Conservation (phyloP, 805 yeast species). For the Metschnikowia vanudenii region DNA sequence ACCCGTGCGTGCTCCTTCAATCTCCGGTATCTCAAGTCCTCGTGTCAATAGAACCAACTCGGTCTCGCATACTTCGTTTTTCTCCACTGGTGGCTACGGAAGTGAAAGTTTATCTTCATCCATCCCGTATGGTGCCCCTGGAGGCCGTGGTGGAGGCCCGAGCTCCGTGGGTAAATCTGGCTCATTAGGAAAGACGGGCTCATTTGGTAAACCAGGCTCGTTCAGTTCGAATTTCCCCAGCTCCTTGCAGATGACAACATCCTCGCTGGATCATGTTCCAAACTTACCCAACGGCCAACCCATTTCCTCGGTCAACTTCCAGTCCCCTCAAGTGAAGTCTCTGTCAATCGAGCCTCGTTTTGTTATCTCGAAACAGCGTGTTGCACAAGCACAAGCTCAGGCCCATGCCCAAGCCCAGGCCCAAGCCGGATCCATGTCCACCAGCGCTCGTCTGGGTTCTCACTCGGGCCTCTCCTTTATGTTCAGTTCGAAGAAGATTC, state of each 20-base stretch:
- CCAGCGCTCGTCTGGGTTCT: slow-evolving; percentile 38
- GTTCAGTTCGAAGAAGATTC: slow-evolving; percentile 43
- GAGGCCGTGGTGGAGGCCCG: slow-evolving; percentile 40
- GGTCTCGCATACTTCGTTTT: slow-evolving; percentile 39
- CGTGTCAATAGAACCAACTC: slow-evolving; percentile 43
- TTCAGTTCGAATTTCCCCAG: slow-evolving; percentile 11
- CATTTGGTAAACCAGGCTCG: slow-evolving; percentile 11
- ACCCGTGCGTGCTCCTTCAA: slow-evolving; percentile 4
- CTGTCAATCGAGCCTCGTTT: slow-evolving; percentile 80
- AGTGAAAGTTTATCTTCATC: slow-evolving; percentile 51
- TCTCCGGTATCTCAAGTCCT: slow-evolving; percentile 27
- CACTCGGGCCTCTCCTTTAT: slow-evolving; percentile 51
- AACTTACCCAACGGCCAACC: slow-evolving; percentile 56
- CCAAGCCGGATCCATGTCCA: slow-evolving; percentile 32
- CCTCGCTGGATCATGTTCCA: slow-evolving; percentile 40
- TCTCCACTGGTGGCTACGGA: slow-evolving; percentile 32
- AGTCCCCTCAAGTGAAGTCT: slow-evolving; percentile 62
- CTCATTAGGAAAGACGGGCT: slow-evolving; percentile 10
- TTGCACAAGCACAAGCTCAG: slow-evolving; percentile 43
- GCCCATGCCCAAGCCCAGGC: slow-evolving; percentile 20
- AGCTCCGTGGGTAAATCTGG: slow-evolving; percentile 10
- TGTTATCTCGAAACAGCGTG: slow-evolving; percentile 75
- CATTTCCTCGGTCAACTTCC: slow-evolving; percentile 61
- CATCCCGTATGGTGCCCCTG: slow-evolving; percentile 73
- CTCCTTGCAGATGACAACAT: slow-evolving; percentile 16